These are phyloP conservation scores for Pestalotiopsis sp. DNA, from an alignment of 2,329 filamentous ascomycete genomes.

Conservation along the genomic window DNA sequence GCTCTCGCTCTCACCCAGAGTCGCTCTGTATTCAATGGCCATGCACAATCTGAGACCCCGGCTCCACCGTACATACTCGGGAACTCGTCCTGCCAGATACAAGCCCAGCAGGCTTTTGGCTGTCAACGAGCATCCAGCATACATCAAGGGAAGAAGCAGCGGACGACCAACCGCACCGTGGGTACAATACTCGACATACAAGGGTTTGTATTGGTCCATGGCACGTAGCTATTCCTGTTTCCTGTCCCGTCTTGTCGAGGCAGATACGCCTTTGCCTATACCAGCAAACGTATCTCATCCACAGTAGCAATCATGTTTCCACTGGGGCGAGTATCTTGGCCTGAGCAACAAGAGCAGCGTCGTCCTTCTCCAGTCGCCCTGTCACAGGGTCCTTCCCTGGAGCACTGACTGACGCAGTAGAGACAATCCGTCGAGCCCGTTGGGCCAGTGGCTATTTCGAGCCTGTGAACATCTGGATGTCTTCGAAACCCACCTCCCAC, in stretches of 20 bases:
- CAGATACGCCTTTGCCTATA: not conserved
- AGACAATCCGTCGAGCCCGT: conserved; percentile 7
- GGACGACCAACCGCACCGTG: not conserved
- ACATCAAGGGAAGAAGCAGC: not conserved
- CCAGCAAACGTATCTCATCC: not conserved
- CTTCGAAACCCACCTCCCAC: conserved; percentile 24
- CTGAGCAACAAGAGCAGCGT: not conserved
- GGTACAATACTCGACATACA: not conserved
- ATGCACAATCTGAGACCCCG: not conserved
- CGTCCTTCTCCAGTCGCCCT: conserved; percentile 1
- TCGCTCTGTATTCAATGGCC: not conserved
- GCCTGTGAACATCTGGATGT: not conserved
- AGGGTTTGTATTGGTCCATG: not conserved
- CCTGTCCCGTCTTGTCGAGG: not conserved
- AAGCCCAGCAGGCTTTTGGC: too few relatives aligned
- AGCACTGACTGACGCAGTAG: conserved; percentile 19
- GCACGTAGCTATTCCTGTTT: not conserved
- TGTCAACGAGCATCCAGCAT: not conserved
- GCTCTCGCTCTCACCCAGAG: not conserved
- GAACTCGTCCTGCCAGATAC: not conserved
- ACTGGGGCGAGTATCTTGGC: not conserved
- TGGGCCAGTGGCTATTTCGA: conserved; percentile 14
- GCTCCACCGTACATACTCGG: not conserved
- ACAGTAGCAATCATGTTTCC: not conserved
- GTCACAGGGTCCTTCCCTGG: conserved; percentile 10